Evolutionary conservation across 169 alveolate genomes (phyloP), one percentile per base, ranked within the genome.

Genomic region (Hepatocystis sp.): DNA sequence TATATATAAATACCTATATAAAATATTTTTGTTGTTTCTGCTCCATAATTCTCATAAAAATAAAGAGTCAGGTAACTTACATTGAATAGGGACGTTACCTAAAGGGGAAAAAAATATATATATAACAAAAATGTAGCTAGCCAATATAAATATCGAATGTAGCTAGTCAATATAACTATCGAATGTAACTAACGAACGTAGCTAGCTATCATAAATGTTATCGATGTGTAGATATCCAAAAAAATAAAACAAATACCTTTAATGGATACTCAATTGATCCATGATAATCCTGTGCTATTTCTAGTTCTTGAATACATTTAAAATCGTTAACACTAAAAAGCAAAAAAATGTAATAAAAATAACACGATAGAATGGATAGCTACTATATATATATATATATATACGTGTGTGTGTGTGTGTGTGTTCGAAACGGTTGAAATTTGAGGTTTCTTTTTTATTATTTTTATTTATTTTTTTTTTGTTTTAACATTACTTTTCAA

Each of bases 221-320:
- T n/a, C n/a, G n/a, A n/a, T n/a, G n/a, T n/a, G n/a, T n/a, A n/a
- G n/a, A n/a, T n/a, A n/a, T 2, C n/a, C 11, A 11, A 66, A 8
- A n/a, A 23, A 8, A 32, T 1, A 34, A 49, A 36, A 36, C 7
- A 28, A 52, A 36, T 47, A 88, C 95, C 88, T 89, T 93, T 10
- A 93, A 56, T 10, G 94, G 91, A 39, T 93, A 91, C 34, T 93
- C 96, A 34, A 93, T 58, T 21, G 94, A 55, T 7, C 95, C 96
- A 68, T 91, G 93, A 65, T 44, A 93, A 68, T 93, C 96, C 34
- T 91, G 91, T 8, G 85, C 30, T 10, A 93, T 55, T 27, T 91
- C 94, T 23, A 93, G 23, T 58, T 90, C 93, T 39, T 93, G 96
- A 32, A 81, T 44, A 28, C 93, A 90, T 23, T 91, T 89, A 25